These are phyloP conservation scores for Rhinocladiella similis DNA, from an alignment of 2,329 filamentous ascomycete genomes.

Conservation along the genomic window DNA sequence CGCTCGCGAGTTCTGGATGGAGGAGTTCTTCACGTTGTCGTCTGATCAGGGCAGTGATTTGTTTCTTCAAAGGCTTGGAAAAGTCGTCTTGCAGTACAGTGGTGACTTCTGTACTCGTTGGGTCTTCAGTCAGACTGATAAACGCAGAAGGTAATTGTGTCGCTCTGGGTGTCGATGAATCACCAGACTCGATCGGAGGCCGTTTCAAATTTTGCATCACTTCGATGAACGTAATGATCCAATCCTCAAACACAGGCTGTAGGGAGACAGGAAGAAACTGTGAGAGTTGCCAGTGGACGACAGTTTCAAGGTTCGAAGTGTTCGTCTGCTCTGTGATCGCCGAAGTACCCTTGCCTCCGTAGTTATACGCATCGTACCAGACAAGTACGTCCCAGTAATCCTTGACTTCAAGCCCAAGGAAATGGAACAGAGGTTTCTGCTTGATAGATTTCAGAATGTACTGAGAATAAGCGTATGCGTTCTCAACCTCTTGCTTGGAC, in stretches of 20 bases:
- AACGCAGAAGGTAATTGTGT: slow-evolving; percentile 59
- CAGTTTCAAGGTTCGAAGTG: slow-evolving; percentile 78
- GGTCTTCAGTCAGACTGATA: slow-evolving; percentile 56
- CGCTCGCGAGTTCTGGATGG: slow-evolving; percentile 80
- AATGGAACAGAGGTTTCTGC: slow-evolving; percentile 91
- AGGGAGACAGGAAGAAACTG: slow-evolving; percentile 81
- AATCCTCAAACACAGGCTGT: slow-evolving; percentile 83
- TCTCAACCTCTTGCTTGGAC: slow-evolving; percentile 93
- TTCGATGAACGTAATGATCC: slow-evolving; percentile 92
- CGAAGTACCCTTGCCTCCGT: slow-evolving; percentile 87
- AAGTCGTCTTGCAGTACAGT: slow-evolving; percentile 78
- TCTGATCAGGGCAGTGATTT: slow-evolving; percentile 76
- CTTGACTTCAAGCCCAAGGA: slow-evolving; percentile 94
- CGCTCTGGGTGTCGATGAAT: slow-evolving; percentile 56
- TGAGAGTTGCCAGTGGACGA: slow-evolving; percentile 98
- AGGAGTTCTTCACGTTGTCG: slow-evolving; percentile 86
- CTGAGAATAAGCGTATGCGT: slow-evolving; percentile 93
- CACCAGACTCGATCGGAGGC: slow-evolving; percentile 58
- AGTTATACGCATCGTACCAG: slow-evolving; percentile 99
- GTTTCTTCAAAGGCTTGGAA: slow-evolving; percentile 86
- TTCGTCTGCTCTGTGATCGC: slow-evolving; percentile 71
- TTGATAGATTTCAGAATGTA: slow-evolving; percentile 99
- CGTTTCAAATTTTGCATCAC: slow-evolving; percentile 88
- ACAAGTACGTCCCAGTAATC: slow-evolving; percentile 99
- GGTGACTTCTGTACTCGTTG: slow-evolving; percentile 58